Evolutionary conservation across 768 basidiomycete species (phyloP).

Genomic region (Pholiota microspora): DNA sequence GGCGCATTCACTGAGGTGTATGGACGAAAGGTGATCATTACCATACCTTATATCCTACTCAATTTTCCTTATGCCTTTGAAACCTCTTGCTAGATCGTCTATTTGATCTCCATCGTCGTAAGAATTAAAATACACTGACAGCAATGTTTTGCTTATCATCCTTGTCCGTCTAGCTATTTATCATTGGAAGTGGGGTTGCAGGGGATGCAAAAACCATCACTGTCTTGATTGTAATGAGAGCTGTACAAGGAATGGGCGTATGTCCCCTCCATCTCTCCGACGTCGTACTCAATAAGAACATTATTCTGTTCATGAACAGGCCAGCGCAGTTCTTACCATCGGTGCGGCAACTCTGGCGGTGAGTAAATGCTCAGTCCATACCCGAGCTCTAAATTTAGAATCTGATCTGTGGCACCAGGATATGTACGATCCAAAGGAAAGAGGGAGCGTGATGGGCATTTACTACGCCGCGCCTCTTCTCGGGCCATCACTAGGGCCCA

Average conservation of each 20-base stretch:
- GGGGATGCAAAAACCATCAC: constrained; percentile 6
- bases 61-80: neutral
- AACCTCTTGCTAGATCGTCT: neutral
- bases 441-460: constrained; percentile 52
- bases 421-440: constrained; percentile 11
- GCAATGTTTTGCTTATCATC: neutral
- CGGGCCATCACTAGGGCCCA: constrained; percentile 63
- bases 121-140: neutral
- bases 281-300: neutral
- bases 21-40: constrained; percentile 5
- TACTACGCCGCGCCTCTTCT: constrained; percentile 77
- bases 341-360: constrained; percentile 77
- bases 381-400: neutral
- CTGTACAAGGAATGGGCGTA: constrained; percentile 7
- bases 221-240: constrained; percentile 5
- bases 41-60: neutral
- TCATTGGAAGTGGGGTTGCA: constrained; percentile 6
- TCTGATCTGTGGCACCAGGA: constrained; percentile 7
- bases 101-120: constrained; percentile 3
- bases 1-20: constrained; percentile 9
- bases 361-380: constrained; percentile 60
- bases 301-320: neutral
- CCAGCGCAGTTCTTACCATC: constrained; percentile 59
- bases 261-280: neutral
- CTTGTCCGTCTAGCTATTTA: neutral